Percentiles rank a stretch among this genome's conserved stretches.
phyloP scores from a whole-genome alignment of 108 stramenopile genomes.

The Aurantiochytrium sp. region DNA sequence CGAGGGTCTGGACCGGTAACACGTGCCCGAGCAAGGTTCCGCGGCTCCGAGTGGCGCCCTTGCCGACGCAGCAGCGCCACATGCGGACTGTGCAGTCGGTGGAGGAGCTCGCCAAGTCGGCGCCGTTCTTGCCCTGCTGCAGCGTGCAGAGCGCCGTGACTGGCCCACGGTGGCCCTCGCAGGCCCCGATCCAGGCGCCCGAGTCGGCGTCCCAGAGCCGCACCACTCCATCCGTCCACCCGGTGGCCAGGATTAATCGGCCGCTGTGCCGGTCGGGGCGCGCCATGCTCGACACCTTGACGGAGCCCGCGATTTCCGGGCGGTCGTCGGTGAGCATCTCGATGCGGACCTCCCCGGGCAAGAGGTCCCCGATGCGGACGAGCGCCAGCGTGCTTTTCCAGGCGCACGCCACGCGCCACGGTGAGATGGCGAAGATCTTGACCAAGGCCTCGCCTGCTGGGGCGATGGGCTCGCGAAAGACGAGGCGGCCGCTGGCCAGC shows the following conservation, averaged over 20 bases:
- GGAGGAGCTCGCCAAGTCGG: not conserved
- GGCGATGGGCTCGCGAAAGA: not conserved
- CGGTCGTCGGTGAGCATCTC: not conserved
- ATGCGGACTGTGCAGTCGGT: not conserved
- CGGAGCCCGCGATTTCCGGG: not conserved
- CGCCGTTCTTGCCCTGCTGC: not conserved
- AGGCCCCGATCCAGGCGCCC: not conserved
- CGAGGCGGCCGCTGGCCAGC: not conserved
- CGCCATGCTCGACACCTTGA: not conserved
- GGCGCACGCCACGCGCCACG: not conserved
- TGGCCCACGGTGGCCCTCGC: not conserved
- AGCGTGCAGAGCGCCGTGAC: not conserved
- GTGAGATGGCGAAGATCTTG: not conserved
- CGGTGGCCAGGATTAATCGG: not conserved
- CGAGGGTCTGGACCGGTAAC: not conserved
- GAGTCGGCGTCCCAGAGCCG: not conserved
- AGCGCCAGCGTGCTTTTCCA: not conserved
- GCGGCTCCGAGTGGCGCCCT: not conserved
- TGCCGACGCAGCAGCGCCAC: not conserved
- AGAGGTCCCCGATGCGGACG: not conserved
- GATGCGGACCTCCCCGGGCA: not conserved
- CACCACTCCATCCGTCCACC: not conserved
- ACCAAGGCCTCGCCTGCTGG: not conserved
- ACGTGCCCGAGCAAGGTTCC: not conserved
- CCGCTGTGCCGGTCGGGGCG: not conserved